phyloP scores from a whole-genome alignment of 1,284 basidiomycete species.

The Pterulicium gracile region DNA sequence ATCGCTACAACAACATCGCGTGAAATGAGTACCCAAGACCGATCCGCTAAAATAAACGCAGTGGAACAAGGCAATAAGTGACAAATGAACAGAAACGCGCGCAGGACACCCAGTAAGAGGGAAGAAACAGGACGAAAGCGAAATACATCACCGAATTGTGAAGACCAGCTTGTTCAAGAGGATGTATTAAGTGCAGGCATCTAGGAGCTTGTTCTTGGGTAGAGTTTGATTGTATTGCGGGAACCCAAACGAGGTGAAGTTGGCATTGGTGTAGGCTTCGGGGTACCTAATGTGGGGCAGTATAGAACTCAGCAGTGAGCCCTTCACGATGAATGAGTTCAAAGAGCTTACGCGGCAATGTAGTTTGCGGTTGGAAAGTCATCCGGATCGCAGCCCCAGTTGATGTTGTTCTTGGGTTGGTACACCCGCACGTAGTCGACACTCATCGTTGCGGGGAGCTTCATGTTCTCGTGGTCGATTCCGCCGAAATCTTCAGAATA shows the following conservation, averaged over 20 bases:
- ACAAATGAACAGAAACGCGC: too few relatives aligned
- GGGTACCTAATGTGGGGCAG: conserved; percentile 16
- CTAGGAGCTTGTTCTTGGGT: not conserved
- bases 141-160: too few relatives aligned
- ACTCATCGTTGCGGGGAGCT: conserved; percentile 27
- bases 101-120: too few relatives aligned
- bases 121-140: too few relatives aligned
- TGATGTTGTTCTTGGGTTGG: conserved; percentile 29
- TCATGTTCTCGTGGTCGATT: conserved; percentile 24
- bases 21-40: too few relatives aligned
- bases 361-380: conserved; percentile 42
- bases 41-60: too few relatives aligned
- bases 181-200: too few relatives aligned
- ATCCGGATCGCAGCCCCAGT: conserved; percentile 45
- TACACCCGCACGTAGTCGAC: conserved; percentile 59
- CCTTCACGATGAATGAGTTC: not conserved
- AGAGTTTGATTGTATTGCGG: conserved; percentile 4
- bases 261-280: conserved; percentile 28
- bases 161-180: too few relatives aligned
- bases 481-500: conserved; percentile 34
- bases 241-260: conserved; percentile 26
- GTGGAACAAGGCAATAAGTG: too few relatives aligned
- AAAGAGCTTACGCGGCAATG: conserved; percentile 24
- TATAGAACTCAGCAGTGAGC: not conserved
- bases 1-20: too few relatives aligned